A percentile compares a stretch with the other conserved stretches of the same genome.
Conservation (phyloP, 208 protist species). For the Acanthamoeba castellanii region DNA sequence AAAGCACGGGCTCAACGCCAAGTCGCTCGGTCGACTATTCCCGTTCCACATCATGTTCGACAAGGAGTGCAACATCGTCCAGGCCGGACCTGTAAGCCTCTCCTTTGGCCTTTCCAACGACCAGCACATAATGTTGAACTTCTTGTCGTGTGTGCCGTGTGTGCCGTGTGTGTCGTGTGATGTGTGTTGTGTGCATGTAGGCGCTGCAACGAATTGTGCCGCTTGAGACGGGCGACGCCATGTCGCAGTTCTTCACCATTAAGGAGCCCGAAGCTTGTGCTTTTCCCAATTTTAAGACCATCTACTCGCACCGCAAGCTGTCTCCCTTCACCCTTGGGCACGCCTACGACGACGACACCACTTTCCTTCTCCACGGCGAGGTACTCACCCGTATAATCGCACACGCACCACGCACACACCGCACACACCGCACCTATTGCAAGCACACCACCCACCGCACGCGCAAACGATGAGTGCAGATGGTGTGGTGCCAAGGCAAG, state of each 20-base stretch:
- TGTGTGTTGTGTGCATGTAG: not conserved
- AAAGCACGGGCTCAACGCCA: conserved; percentile 2
- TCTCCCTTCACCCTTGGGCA: not conserved
- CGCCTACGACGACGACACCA: not conserved
- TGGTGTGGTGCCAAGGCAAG: not conserved
- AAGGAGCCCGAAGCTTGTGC: not conserved
- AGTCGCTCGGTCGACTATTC: not conserved
- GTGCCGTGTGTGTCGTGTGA: not conserved
- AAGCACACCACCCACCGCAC: not conserved
- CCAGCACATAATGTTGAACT: not conserved
- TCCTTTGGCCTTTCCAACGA: too few species aligned
- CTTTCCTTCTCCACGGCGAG: not conserved
- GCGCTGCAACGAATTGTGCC: conserved; percentile 16
- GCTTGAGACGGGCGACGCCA: not conserved
- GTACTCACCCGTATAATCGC: not conserved
- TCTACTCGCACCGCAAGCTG: not conserved
- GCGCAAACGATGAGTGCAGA: not conserved
- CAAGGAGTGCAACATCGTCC: conserved; percentile 59
- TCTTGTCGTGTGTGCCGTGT: not conserved
- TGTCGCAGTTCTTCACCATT: conserved; percentile 30
- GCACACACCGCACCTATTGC: too few species aligned
- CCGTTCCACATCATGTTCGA: conserved; percentile 68
- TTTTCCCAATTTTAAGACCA: not conserved
- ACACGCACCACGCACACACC: not conserved
- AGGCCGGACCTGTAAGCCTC: conserved; percentile 17